Base-by-base conservation (phyloP, 2,329 filamentous ascomycete species). In the Colletotrichum sojae region DNA sequence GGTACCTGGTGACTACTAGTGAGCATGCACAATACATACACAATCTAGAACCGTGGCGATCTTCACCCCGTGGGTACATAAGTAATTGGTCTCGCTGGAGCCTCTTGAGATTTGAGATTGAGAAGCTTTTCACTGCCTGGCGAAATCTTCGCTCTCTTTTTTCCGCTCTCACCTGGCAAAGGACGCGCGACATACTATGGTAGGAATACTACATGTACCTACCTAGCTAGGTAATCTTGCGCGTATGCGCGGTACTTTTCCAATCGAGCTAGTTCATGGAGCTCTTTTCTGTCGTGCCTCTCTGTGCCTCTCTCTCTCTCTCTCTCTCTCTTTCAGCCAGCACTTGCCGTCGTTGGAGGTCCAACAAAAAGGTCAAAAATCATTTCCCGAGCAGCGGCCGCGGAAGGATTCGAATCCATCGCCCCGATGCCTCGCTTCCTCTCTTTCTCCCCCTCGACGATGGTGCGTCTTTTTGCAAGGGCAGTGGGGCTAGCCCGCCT, bases 371-470 rank as follows among this genome's bases (percentile, higher is more conserved):
- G 49, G 13, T 40, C 36, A 40, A 54, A 54, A 53, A 16, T 31
- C 39, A 43, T 46, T 36, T 62, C 58, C 25, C 18, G 58, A 48
- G 46, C 39, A 18, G 46, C 57, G 57, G 16, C 48, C 39, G n/a
- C 36, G 46, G 18, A 49, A 22, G 20, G 18, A 49, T 20, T 22
- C 20, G 9, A 16, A 46, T 6, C 45, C 45, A 15, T n/a, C 16
- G 3, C 45, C 45, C 31, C 31, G 31, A 36, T 36, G 31, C 31
- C 10, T 36, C 31, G 31, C 31, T 36, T 36, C 31, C 31, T 8
- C 31, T 36, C 31, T 36, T 36, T 8, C 9, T 8, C 9, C 31
- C 31, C 31, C 10, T 36, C 31, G 31, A 3, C 31, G 31, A 36
- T 36, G 31, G 9, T 12, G 31, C 31, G 31, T 22, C 22, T 25